These are phyloP conservation scores for Geotrichum aggregatum DNA, from an alignment of 1,139 yeast genomes.

Conservation along the genomic window DNA sequence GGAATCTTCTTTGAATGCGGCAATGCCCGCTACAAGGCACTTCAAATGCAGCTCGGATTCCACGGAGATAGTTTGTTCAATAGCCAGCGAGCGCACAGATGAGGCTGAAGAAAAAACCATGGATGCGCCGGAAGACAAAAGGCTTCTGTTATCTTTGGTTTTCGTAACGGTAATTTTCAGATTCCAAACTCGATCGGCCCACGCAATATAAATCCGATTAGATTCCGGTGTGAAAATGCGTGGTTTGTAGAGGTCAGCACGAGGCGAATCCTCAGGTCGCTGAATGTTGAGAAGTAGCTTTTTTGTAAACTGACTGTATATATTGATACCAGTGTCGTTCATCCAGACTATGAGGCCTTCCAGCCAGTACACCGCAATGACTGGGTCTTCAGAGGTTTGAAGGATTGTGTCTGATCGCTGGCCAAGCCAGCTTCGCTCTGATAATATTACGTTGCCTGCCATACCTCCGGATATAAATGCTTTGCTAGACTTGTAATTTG, in stretches of 20 bases:
- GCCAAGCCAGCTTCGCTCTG: slow-evolving; percentile 83
- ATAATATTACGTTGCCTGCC: slow-evolving; percentile 75
- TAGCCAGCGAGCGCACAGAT: slow-evolving; percentile 26
- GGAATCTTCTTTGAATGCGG: slow-evolving; percentile 51
- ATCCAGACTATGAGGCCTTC: slow-evolving; percentile 72
- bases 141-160: slow-evolving; percentile 6
- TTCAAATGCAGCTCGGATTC: slow-evolving; percentile 56
- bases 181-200: slow-evolving; percentile 79
- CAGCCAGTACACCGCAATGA: slow-evolving; percentile 57
- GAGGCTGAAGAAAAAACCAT: slow-evolving; percentile 19
- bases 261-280: slow-evolving; percentile 56
- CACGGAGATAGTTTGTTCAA: slow-evolving; percentile 53
- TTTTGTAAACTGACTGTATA: slow-evolving; percentile 31
- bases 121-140: slow-evolving; percentile 28
- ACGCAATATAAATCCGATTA: slow-evolving; percentile 69
- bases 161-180: slow-evolving; percentile 44
- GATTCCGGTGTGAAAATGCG: slow-evolving; percentile 62
- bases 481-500: slow-evolving; percentile 57
- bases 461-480: slow-evolving; percentile 84
- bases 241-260: slow-evolving; percentile 85
- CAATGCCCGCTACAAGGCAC: slow-evolving; percentile 69
- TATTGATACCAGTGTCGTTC: slow-evolving; percentile 70
- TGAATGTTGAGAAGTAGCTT: slow-evolving; percentile 47
- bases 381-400: slow-evolving; percentile 59
- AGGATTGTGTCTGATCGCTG: slow-evolving; percentile 63